Conservation (phyloP, 495 filamentous ascomycete species). For the Talaromyces nanjingensis region DNA sequence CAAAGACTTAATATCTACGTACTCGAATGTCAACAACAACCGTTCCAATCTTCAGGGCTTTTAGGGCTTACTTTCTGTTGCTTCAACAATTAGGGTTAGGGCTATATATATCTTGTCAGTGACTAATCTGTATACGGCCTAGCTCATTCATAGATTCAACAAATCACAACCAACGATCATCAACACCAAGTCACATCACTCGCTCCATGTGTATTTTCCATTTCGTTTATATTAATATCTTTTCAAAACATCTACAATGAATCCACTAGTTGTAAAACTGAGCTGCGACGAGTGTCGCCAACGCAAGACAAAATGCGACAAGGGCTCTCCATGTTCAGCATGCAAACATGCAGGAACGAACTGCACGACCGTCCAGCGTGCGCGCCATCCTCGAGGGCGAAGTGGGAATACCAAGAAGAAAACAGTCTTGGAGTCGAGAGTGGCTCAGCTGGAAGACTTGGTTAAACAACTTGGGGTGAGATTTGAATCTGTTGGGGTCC, state of each 20-base stretch:
- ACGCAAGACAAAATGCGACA: slow-evolving; percentile 77
- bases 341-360: slow-evolving; percentile 54
- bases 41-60: too few species aligned
- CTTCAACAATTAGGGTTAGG: not conserved
- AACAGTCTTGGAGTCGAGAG: not conserved
- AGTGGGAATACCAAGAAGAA: slow-evolving; percentile 25
- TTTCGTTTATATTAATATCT: not conserved
- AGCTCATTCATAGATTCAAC: not conserved
- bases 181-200: not conserved
- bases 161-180: not conserved
- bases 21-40: too few species aligned
- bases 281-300: slow-evolving; percentile 47
- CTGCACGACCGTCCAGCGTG: slow-evolving; percentile 44
- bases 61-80: too few species aligned
- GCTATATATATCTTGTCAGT: not conserved
- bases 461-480: not conserved
- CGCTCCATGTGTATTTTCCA: not conserved
- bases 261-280: not conserved
- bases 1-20: too few species aligned
- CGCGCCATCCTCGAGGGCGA: slow-evolving; percentile 32
- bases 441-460: not conserved
- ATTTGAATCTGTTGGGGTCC: not conserved
- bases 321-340: slow-evolving; percentile 63
- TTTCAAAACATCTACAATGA: not conserved
- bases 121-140: not conserved